Percentiles rank a stretch among this genome's conserved stretches.
Evolutionary conservation across 2,329 filamentous ascomycete genomes (phyloP).

Genomic region (Botrytis porri): DNA sequence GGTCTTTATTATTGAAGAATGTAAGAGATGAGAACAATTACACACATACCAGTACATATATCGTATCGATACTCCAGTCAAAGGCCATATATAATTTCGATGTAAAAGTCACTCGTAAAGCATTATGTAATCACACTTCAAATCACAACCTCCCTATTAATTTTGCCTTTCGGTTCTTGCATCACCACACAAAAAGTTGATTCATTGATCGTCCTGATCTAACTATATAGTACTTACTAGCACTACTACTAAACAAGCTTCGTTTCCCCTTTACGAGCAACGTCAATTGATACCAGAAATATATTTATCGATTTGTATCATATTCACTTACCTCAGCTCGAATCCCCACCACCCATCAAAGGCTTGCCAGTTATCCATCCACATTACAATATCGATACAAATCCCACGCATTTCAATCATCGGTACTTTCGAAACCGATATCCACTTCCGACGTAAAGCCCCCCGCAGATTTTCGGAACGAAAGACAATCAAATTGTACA

Average conservation of each 20-base stretch:
- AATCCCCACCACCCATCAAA: no score
- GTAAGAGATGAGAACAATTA: background rate
- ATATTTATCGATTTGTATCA: background rate
- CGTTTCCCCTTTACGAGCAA: background rate
- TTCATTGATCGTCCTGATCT: background rate
- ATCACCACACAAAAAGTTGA: background rate
- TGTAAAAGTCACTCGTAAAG: background rate
- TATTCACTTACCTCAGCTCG: background rate
- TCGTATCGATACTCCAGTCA: background rate
- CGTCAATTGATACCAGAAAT: background rate
- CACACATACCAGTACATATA: no score
- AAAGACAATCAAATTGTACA: slow-evolving; percentile 8
- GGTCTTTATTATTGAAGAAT: background rate
- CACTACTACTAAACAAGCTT: background rate
- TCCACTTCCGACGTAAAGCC: background rate
- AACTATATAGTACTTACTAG: background rate
- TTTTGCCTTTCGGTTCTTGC: background rate
- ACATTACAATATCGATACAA: background rate
- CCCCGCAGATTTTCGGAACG: slow-evolving; percentile 12
- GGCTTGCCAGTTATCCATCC: background rate
- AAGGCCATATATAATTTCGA: background rate
- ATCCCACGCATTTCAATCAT: background rate
- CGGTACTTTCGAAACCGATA: slow-evolving; percentile 1
- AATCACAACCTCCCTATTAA: background rate
- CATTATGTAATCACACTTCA: background rate